Conservation (phyloP, 441 rosid genomes). For the Iberis amara region DNA sequence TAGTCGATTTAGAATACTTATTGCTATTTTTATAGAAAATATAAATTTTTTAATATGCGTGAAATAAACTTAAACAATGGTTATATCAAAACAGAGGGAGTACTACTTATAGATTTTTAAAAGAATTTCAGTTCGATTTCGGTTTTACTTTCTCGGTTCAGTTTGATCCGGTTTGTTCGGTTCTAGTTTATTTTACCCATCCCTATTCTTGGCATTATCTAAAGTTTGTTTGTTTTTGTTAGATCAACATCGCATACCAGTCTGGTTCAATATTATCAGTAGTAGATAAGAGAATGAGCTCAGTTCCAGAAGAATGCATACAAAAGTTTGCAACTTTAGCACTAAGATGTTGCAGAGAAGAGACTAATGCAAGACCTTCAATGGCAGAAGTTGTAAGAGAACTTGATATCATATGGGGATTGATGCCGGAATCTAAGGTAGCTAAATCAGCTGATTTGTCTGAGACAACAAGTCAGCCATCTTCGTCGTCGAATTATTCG, state of each 20-base stretch:
- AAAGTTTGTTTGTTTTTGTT: slow-evolving; percentile 6
- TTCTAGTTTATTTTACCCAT: too few relatives aligned
- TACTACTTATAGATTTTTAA: too few relatives aligned
- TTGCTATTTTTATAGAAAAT: too few relatives aligned
- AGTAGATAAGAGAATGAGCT: slow-evolving; percentile 77
- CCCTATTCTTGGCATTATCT: neutral
- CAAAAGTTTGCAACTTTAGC: slow-evolving; percentile 77
- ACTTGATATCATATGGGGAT: slow-evolving; percentile 61
- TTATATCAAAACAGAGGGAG: too few relatives aligned
- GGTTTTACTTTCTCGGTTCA: too few relatives aligned
- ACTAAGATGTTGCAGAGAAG: slow-evolving; percentile 64
- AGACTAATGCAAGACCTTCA: slow-evolving; percentile 75
- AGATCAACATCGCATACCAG: slow-evolving; percentile 67
- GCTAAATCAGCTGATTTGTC: slow-evolving; percentile 24
- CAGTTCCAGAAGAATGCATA: slow-evolving; percentile 77
- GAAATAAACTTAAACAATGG: too few relatives aligned
- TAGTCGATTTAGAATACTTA: too few relatives aligned
- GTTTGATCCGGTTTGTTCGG: too few relatives aligned
- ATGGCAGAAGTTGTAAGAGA: slow-evolving; percentile 87
- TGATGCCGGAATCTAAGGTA: slow-evolving; percentile 49
- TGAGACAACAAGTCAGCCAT: slow-evolving; percentile 30
- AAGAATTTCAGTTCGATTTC: too few relatives aligned
- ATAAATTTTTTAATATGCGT: too few relatives aligned
- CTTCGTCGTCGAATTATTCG: slow-evolving; percentile 40
- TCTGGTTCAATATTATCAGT: slow-evolving; percentile 71